Evolutionary conservation across 2,329 filamentous ascomycete genomes (phyloP).

Genomic region (Sclerotinia minor): DNA sequence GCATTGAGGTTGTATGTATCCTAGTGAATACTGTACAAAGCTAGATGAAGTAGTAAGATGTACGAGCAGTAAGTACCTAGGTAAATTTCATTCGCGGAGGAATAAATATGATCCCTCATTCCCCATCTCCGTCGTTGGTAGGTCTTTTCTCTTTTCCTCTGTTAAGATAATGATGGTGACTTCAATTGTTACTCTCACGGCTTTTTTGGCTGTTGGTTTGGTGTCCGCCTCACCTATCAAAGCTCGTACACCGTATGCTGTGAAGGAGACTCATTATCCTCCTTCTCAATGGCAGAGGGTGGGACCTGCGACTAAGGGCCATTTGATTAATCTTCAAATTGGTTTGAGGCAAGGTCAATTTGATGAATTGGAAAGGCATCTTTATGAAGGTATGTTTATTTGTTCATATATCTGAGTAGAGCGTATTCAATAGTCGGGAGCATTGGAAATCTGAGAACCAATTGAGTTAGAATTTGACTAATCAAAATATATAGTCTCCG

Average conservation of each 20-base stretch:
- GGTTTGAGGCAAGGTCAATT: conserved; percentile 26
- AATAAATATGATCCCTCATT: conserved; percentile 4
- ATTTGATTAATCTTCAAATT: conserved; percentile 24
- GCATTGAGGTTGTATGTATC: no score
- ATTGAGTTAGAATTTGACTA: neutral
- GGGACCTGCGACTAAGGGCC: conserved; percentile 11
- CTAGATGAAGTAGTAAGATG: neutral
- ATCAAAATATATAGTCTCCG: conserved; percentile 46
- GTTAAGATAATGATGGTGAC: conserved; percentile 19
- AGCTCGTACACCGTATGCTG: conserved; percentile 25
- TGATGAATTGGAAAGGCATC: conserved; percentile 25
- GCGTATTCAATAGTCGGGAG: no score
- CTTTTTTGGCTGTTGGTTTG: conserved; percentile 4
- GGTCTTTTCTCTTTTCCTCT: neutral
- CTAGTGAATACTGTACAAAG: neutral
- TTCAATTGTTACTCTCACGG: conserved; percentile 19
- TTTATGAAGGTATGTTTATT: conserved; percentile 23
- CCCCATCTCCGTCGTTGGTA: neutral
- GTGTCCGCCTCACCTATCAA: conserved; percentile 24
- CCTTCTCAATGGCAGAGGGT: conserved; percentile 24
- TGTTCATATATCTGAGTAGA: neutral
- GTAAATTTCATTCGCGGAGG: neutral
- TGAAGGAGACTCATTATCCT: conserved; percentile 25
- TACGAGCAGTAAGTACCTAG: no score
- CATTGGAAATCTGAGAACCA: neutral